Conservation (phyloP, 306 rosid genomes). For the Sindora glabra region DNA sequence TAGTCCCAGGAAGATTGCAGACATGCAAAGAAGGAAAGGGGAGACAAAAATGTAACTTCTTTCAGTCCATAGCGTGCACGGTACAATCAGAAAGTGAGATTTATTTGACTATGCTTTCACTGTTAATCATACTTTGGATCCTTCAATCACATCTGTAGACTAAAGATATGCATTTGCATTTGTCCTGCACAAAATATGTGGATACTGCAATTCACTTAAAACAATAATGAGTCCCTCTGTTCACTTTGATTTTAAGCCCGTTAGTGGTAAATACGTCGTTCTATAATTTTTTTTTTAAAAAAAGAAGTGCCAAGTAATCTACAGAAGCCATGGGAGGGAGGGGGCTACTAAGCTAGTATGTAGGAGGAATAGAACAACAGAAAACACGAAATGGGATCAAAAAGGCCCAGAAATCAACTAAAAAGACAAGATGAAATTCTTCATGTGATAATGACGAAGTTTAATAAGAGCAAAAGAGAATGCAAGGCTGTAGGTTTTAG, state of each 20-base stretch:
- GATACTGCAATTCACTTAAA: not conserved
- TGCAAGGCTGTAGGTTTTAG: too few relatives aligned
- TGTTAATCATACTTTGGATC: too few relatives aligned
- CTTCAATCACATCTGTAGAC: not conserved
- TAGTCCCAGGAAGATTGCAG: not conserved
- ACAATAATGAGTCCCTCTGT: not conserved
- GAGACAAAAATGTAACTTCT: not conserved
- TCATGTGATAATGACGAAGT: too few relatives aligned
- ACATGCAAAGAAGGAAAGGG: not conserved
- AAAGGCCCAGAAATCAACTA: not conserved
- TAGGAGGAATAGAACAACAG: not conserved
- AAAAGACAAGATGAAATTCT: not conserved
- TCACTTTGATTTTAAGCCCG: not conserved
- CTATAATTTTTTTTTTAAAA: too few relatives aligned
- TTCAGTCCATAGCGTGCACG: too few relatives aligned
- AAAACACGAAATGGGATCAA: not conserved
- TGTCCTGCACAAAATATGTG: not conserved
- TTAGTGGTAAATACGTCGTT: not conserved
- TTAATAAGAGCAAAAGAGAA: too few relatives aligned
- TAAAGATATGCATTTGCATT: not conserved
- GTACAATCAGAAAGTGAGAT: too few relatives aligned
- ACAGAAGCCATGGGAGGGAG: not conserved
- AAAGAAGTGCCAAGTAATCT: too few relatives aligned
- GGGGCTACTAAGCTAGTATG: not conserved
- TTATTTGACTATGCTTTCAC: too few relatives aligned